Conservation (phyloP, 1,284 basidiomycete genomes). For the Rhizoctonia solani region DNA sequence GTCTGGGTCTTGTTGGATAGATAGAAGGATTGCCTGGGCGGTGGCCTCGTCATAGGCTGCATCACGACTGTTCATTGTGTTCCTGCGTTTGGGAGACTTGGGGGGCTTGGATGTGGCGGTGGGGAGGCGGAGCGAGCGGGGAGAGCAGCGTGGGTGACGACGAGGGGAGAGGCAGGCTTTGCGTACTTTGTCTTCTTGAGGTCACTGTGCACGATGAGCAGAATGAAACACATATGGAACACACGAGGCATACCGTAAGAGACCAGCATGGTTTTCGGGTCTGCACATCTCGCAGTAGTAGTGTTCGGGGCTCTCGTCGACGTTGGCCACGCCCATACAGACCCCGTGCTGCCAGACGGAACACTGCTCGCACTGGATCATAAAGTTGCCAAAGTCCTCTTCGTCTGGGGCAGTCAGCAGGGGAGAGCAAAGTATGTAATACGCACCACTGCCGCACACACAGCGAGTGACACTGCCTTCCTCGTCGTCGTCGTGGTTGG, state of each 20-base stretch:
- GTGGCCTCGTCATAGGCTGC: constrained; percentile 87
- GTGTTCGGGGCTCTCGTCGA: constrained; percentile 78
- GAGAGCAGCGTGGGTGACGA: constrained; percentile 1
- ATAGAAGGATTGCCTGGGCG: constrained; percentile 43
- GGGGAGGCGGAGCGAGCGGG: constrained; percentile 23
- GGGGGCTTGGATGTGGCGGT: constrained; percentile 15
- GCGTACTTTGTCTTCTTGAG: constrained; percentile 13
- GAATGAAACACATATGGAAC: constrained; percentile 32
- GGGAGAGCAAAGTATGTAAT: constrained; percentile 44
- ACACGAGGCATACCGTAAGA: constrained; percentile 44
- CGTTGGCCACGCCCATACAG: constrained; percentile 92
- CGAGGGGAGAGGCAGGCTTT: constrained; percentile 17
- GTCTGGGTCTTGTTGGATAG: constrained; percentile 43
- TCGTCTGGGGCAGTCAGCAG: constrained; percentile 54
- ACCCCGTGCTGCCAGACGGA: constrained; percentile 98
- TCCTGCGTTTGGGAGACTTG: constrained; percentile 78
- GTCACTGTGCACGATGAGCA: neutral
- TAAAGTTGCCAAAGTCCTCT: constrained; percentile 76
- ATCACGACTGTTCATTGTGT: constrained; percentile 97
- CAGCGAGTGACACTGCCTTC: constrained; percentile 90
- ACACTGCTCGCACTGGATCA: constrained; percentile 98
- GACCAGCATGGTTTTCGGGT: constrained; percentile 81
- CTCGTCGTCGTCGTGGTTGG: constrained; percentile 63
- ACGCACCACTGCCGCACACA: constrained; percentile 88
- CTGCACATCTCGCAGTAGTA: constrained; percentile 95